Conservation (phyloP, 1,139 yeast genomes). For the Yamadazyma trypodendri region DNA sequence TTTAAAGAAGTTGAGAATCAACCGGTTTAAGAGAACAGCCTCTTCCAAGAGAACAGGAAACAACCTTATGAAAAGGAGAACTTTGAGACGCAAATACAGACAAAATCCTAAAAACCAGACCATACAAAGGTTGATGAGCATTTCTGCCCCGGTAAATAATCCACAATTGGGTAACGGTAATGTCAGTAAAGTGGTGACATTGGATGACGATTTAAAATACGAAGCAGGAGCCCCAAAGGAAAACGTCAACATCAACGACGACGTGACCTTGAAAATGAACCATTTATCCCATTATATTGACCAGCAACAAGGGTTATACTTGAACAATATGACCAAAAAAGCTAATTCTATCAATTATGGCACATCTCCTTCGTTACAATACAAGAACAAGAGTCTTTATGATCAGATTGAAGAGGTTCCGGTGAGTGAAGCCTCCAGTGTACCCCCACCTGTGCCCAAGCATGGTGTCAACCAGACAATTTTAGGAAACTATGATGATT, state of each 20-base stretch:
- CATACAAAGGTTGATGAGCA: constrained; percentile 13
- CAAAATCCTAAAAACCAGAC: constrained; percentile 19
- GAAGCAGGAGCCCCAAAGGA: constrained; percentile 29
- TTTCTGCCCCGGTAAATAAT: constrained; percentile 29
- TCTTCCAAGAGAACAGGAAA: constrained; percentile 28
- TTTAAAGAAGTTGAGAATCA: constrained; percentile 24
- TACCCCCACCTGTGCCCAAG: constrained; percentile 30
- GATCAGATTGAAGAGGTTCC: constrained; percentile 19
- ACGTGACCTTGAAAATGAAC: constrained; percentile 17
- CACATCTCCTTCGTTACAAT: constrained; percentile 6
- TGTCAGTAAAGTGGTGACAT: constrained; percentile 19
- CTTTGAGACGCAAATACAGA: constrained; percentile 20
- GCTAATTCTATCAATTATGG: constrained; percentile 20
- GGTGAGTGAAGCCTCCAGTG: constrained; percentile 19
- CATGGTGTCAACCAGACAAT: constrained; percentile 13
- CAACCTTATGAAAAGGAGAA: constrained; percentile 14
- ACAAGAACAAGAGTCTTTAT: constrained; percentile 5
- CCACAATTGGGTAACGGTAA: constrained; percentile 27
- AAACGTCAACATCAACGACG: constrained; percentile 14
- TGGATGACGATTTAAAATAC: constrained; percentile 27
- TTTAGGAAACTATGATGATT: constrained; percentile 15
- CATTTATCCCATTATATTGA: constrained; percentile 30
- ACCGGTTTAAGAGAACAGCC: constrained; percentile 24
- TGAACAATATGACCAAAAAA: constrained; percentile 15
- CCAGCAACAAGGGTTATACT: constrained; percentile 27